A percentile compares a stretch with the other conserved stretches of the same genome.
phyloP scores from a whole-genome alignment of 2,329 filamentous ascomycete genomes.

The Ophiostoma fasciatum region DNA sequence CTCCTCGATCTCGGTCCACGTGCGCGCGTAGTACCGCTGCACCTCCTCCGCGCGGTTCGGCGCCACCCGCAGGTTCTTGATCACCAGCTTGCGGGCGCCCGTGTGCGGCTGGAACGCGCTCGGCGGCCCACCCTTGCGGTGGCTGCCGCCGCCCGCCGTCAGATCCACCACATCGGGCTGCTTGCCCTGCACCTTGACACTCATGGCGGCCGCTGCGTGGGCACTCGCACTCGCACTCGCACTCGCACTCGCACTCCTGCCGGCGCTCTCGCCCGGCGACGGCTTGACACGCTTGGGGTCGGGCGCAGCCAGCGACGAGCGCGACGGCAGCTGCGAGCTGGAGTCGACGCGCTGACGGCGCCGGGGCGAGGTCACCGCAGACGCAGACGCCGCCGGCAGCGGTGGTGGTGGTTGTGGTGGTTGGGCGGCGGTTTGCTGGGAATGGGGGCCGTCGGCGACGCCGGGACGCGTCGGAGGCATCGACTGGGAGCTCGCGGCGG shows the following conservation, averaged over 20 bases:
- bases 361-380: conserved; percentile 59
- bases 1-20: conserved; percentile 57
- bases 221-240: no score
- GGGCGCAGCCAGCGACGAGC: conserved; percentile 8
- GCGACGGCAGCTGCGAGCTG: conserved; percentile 8
- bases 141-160: conserved; percentile 19
- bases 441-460: conserved; percentile 7
- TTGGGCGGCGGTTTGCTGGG: no score
- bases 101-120: conserved; percentile 52
- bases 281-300: conserved; percentile 20
- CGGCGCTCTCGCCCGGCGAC: no score
- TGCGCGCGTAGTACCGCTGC: conserved; percentile 63
- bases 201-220: no score
- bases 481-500: conserved; percentile 5
- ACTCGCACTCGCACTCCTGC: no score
- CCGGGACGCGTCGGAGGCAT: conserved; percentile 14
- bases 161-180: conserved; percentile 29
- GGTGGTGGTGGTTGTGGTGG: conserved; percentile 26
- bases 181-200: conserved; percentile 21
- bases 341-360: conserved; percentile 18
- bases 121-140: neutral
- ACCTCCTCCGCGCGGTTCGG: conserved; percentile 40
- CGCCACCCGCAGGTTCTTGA: conserved; percentile 69
- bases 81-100: conserved; percentile 74
- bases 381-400: conserved; percentile 50